Evolutionary conservation across 371 early-diverging fungal species (phyloP).

Genomic region (Mucor lusitanicus): DNA sequence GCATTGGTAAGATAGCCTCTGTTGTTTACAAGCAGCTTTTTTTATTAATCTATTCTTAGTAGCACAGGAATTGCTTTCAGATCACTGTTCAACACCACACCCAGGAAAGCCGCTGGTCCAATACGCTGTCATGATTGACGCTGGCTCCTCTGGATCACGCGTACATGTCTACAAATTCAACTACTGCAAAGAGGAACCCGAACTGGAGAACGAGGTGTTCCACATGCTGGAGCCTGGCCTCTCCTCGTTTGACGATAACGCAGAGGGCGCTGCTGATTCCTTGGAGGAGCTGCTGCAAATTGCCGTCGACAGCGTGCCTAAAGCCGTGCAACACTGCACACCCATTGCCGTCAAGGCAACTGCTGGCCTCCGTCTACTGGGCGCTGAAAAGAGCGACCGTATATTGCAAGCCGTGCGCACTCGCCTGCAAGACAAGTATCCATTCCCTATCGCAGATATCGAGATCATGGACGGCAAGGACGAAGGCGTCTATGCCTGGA

Average conservation of each 20-base stretch:
- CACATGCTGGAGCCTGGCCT: conserved; percentile 86
- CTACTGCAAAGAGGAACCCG: conserved; percentile 74
- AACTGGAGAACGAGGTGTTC: conserved; percentile 86
- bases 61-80: conserved; percentile 38
- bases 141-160: conserved; percentile 97
- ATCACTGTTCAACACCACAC: conserved; percentile 64
- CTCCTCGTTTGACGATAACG: conserved; percentile 66
- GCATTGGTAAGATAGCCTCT: background rate
- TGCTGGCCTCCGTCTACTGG: conserved; percentile 87
- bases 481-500: conserved; percentile 98
- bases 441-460: conserved; percentile 80
- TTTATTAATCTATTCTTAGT: conserved; percentile 1
- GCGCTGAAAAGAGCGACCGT: conserved; percentile 58
- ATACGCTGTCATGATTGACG: conserved; percentile 88
- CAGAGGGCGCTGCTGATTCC: conserved; percentile 79
- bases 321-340: conserved; percentile 73
- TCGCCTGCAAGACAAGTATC: conserved; percentile 73
- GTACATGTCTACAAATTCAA: conserved; percentile 94
- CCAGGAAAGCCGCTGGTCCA: conserved; percentile 61
- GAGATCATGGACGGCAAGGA: conserved; percentile 94
- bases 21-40: background rate
- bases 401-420: conserved; percentile 76
- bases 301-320: conserved; percentile 69
- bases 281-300: conserved; percentile 78
- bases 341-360: conserved; percentile 96